A percentile compares a stretch with the other conserved stretches of the same genome.
These are phyloP conservation scores for Raffaelea arxii DNA, from an alignment of 2,329 filamentous ascomycete species.

Conservation along the genomic window DNA sequence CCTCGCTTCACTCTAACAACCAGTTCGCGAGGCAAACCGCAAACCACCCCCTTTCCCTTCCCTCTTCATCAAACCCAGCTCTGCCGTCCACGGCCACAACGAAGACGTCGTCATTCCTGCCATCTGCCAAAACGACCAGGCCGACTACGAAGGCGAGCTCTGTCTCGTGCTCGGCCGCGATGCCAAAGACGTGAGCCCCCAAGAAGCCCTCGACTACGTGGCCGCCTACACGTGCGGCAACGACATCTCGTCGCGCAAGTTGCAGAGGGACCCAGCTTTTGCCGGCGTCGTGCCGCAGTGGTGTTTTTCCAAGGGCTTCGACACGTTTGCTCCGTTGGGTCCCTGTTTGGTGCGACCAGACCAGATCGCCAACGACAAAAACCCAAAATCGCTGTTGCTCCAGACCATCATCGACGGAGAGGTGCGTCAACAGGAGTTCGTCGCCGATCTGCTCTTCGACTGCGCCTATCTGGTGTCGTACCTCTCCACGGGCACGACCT, in stretches of 20 bases:
- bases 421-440: slow-evolving; percentile 29
- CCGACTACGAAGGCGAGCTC: slow-evolving; percentile 35
- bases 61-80: slow-evolving; percentile 41
- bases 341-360: slow-evolving; percentile 31
- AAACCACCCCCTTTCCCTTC: slow-evolving; percentile 37
- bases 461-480: slow-evolving; percentile 25
- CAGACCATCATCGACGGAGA: slow-evolving; percentile 38
- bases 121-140: slow-evolving; percentile 27
- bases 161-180: slow-evolving; percentile 5
- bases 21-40: slow-evolving; percentile 41
- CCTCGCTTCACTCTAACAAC: background rate
- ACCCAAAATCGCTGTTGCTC: slow-evolving; percentile 32
- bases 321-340: slow-evolving; percentile 43
- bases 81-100: slow-evolving; percentile 25
- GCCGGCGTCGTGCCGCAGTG: slow-evolving; percentile 46
- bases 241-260: slow-evolving; percentile 38
- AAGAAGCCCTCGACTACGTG: slow-evolving; percentile 37
- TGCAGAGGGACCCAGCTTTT: slow-evolving; percentile 36
- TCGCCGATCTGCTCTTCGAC: slow-evolving; percentile 35
- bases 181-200: slow-evolving; percentile 31
- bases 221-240: slow-evolving; percentile 45
- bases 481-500: slow-evolving; percentile 30
- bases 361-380: slow-evolving; percentile 26
- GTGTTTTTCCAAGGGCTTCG: slow-evolving; percentile 48
- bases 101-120: slow-evolving; percentile 33